Conservation (phyloP, 495 filamentous ascomycete species). For the Penicillium longicatenatum region DNA sequence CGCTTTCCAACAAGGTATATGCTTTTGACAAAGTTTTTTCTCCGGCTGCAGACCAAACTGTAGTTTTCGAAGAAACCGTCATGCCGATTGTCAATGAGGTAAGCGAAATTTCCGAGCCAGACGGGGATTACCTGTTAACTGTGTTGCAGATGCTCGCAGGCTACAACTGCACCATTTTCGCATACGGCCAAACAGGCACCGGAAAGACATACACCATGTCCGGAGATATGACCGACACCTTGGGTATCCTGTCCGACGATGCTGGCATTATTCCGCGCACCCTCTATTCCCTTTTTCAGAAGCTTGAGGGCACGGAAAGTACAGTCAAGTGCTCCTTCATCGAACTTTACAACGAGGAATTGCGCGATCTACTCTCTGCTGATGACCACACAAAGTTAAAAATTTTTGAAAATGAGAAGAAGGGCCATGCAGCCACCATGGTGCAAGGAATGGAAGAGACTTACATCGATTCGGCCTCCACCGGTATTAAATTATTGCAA, state of each 20-base stretch:
- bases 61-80: constrained; percentile 93
- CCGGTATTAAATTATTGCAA: constrained; percentile 87
- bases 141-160: constrained; percentile 77
- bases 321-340: constrained; percentile 98
- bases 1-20: constrained; percentile 93
- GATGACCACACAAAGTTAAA: constrained; percentile 88
- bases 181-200: constrained; percentile 96
- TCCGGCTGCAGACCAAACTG: constrained; percentile 87
- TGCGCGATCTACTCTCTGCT: constrained; percentile 79
- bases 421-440: constrained; percentile 73
- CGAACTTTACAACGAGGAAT: constrained; percentile 96
- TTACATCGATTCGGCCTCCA: constrained; percentile 79
- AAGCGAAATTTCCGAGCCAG: constrained; percentile 23
- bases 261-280: constrained; percentile 94
- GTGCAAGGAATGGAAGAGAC: constrained; percentile 98
- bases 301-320: constrained; percentile 82
- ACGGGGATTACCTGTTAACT: background rate
- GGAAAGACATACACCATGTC: constrained; percentile 99
- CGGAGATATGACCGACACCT: constrained; percentile 86
- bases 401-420: constrained; percentile 91
- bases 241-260: constrained; percentile 82
- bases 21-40: constrained; percentile 97
- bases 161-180: constrained; percentile 99
- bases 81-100: constrained; percentile 91
- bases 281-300: constrained; percentile 80